phyloP scores from a whole-genome alignment of 768 basidiomycete genomes.

The Chalciporus sphaerocephalus region DNA sequence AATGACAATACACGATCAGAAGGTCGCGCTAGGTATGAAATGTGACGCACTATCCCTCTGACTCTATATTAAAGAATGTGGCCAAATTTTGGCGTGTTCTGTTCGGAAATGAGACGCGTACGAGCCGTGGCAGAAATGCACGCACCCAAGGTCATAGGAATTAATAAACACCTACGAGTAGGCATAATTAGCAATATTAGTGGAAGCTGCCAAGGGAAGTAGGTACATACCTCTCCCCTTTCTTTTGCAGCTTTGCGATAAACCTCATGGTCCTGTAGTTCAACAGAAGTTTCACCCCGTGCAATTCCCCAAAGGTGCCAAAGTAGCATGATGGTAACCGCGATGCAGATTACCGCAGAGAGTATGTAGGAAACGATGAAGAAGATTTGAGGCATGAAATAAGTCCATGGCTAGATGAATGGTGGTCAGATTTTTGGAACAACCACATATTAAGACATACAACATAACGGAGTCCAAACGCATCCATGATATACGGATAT shows the following conservation, averaged over 20 bases:
- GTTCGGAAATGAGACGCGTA: not conserved
- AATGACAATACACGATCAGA: not conserved
- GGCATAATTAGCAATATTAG: not conserved
- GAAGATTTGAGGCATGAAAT: slow-evolving; percentile 60
- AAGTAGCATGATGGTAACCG: slow-evolving; percentile 64
- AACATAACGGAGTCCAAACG: slow-evolving; percentile 50
- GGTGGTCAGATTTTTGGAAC: not conserved
- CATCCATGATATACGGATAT: slow-evolving; percentile 52
- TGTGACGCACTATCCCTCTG: slow-evolving; percentile 72
- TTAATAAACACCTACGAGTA: slow-evolving; percentile 79
- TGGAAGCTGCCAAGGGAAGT: not conserved
- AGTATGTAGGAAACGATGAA: slow-evolving; percentile 79
- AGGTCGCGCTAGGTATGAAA: not conserved
- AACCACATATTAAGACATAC: slow-evolving; percentile 30
- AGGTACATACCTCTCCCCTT: slow-evolving; percentile 57
- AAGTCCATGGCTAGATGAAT: slow-evolving; percentile 46
- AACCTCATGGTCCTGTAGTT: slow-evolving; percentile 79
- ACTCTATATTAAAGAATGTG: slow-evolving; percentile 85
- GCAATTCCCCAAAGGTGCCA: slow-evolving; percentile 73
- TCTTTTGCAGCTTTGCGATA: slow-evolving; percentile 66
- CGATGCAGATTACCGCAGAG: slow-evolving; percentile 66
- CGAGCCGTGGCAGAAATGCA: not conserved
- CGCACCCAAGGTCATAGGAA: slow-evolving; percentile 84
- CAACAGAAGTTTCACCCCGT: slow-evolving; percentile 83
- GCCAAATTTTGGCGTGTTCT: slow-evolving; percentile 61